These are phyloP conservation scores for Mimosa pudica DNA, from an alignment of 306 rosid genomes.

Conservation along the genomic window DNA sequence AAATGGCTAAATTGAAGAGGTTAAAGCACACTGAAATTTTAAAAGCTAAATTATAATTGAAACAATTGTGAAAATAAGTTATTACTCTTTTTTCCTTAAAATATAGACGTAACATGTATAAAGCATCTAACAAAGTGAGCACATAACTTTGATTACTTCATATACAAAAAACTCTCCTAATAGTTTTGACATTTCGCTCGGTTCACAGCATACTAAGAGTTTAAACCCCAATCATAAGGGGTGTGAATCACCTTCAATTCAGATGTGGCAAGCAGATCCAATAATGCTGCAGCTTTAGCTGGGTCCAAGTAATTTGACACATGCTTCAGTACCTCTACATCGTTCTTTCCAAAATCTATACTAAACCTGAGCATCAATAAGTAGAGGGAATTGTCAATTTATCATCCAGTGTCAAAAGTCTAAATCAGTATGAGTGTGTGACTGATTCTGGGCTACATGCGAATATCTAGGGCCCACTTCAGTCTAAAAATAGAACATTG, in stretches of 20 bases:
- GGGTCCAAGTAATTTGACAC: slow-evolving; percentile 68
- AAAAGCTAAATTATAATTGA: neutral
- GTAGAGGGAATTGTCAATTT: slow-evolving; percentile 9
- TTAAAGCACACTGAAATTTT: neutral
- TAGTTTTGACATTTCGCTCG: neutral
- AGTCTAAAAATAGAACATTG: no score
- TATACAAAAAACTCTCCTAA: neutral
- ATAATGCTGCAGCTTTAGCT: slow-evolving; percentile 55
- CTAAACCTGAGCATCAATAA: slow-evolving; percentile 59
- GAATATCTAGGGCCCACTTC: no score
- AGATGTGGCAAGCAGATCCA: slow-evolving; percentile 64
- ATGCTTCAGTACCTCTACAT: slow-evolving; percentile 71
- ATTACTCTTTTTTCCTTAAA: neutral
- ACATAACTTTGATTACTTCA: slow-evolving; percentile 26
- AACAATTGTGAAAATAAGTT: neutral
- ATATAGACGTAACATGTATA: neutral
- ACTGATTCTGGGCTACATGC: neutral
- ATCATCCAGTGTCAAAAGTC: neutral
- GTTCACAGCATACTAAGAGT: slow-evolving; percentile 39
- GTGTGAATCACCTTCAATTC: slow-evolving; percentile 72
- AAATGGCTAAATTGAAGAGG: neutral
- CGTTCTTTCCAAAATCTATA: slow-evolving; percentile 73
- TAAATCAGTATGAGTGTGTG: neutral
- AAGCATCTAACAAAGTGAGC: neutral
- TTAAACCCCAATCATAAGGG: slow-evolving; percentile 79